phyloP scores from a whole-genome alignment of 805 yeast species.

The Kodamaea leandrae region DNA sequence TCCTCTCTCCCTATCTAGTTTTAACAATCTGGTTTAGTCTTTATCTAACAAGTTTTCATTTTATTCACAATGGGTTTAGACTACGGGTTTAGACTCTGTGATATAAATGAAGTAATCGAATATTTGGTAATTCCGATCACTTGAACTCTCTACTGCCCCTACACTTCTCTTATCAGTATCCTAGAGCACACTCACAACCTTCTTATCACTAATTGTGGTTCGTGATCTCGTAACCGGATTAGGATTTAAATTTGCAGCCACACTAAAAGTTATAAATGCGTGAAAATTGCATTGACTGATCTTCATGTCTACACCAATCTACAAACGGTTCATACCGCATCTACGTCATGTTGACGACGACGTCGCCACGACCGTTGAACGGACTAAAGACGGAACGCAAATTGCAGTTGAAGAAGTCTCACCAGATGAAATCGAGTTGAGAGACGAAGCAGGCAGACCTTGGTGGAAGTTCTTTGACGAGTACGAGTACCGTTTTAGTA shows the following conservation, averaged over 20 bases:
- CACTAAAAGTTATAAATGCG: constrained; percentile 1
- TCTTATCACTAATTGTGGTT: background rate
- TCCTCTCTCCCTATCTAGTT: no score
- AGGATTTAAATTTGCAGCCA: constrained; percentile 3
- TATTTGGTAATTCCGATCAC: no score
- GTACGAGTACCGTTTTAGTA: constrained; percentile 26
- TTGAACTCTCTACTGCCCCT: no score
- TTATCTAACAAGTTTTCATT: no score
- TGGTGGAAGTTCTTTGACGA: constrained; percentile 48
- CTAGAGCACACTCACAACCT: no score
- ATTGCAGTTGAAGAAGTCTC: constrained; percentile 2
- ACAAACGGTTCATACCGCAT: constrained; percentile 3
- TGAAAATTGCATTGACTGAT: background rate
- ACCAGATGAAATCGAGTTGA: constrained; percentile 28
- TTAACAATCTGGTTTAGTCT: no score
- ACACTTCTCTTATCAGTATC: no score
- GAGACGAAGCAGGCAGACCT: constrained; percentile 51
- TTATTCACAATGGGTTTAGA: no score
- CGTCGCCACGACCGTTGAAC: background rate
- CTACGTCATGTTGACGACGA: constrained; percentile 1
- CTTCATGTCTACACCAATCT: background rate
- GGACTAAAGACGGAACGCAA: background rate
- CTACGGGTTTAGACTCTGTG: no score
- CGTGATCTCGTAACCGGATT: background rate
- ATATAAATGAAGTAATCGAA: no score